Evolutionary conservation across 768 basidiomycete species (phyloP).

Genomic region (Rossbeevera mucosa): DNA sequence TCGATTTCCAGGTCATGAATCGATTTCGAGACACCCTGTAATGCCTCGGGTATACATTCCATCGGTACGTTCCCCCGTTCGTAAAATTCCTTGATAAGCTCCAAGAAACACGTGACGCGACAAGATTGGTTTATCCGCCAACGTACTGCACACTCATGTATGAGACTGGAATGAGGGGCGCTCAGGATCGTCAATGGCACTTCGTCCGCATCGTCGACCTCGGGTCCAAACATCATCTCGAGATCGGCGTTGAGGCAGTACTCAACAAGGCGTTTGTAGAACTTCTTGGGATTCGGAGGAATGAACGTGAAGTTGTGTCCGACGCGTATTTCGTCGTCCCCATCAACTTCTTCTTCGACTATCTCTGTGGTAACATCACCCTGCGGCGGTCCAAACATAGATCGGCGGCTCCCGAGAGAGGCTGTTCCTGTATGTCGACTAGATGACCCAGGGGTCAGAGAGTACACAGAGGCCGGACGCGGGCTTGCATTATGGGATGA

Average conservation of each 20-base stretch:
- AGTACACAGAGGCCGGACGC: slow-evolving; percentile 59
- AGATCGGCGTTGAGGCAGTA: slow-evolving; percentile 80
- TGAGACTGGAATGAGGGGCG: slow-evolving; percentile 67
- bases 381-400: slow-evolving; percentile 39
- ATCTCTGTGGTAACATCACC: slow-evolving; percentile 32
- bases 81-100: slow-evolving; percentile 81
- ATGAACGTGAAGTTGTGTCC: slow-evolving; percentile 86
- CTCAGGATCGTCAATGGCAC: slow-evolving; percentile 92
- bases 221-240: slow-evolving; percentile 83
- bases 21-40: slow-evolving; percentile 67
- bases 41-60: slow-evolving; percentile 90
- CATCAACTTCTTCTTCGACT: slow-evolving; percentile 41
- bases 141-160: slow-evolving; percentile 82
- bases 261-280: slow-evolving; percentile 81
- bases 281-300: slow-evolving; percentile 81
- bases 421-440: slow-evolving; percentile 52
- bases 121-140: slow-evolving; percentile 87
- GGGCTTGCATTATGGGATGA: slow-evolving; percentile 25
- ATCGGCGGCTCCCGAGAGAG: slow-evolving; percentile 67
- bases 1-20: slow-evolving; percentile 66
- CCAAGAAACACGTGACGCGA: slow-evolving; percentile 75
- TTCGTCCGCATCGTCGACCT: slow-evolving; percentile 92
- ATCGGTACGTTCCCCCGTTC: slow-evolving; percentile 88
- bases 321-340: slow-evolving; percentile 65
- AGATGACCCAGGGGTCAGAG: slow-evolving; percentile 33